These are phyloP conservation scores for Vitellaria paradoxa DNA, from an alignment of 179 eudicot genomes.

Conservation along the genomic window DNA sequence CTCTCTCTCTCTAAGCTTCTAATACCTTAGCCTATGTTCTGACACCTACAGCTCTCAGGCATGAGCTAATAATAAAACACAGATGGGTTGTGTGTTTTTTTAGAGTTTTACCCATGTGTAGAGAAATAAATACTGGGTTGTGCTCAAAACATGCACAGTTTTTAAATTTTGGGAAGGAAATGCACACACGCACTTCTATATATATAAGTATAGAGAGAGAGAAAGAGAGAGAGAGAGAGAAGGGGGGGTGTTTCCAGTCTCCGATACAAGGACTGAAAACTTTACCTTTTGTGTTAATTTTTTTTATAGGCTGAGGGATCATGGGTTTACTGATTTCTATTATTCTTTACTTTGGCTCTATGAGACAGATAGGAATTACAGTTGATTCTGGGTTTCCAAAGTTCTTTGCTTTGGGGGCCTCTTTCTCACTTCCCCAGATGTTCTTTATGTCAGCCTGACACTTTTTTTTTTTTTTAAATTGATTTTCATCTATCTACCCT, in stretches of 20 bases:
- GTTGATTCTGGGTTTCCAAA: conserved; percentile 45
- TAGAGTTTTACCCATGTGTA: conserved; percentile 41
- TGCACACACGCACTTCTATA: no score
- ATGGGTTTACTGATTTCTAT: conserved; percentile 17
- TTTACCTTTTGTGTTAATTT: conserved; percentile 43
- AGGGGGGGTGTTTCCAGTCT: conserved; percentile 56
- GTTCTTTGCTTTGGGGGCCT: conserved; percentile 49
- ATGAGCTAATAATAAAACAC: conserved; percentile 18
- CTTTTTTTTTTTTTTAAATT: conserved; percentile 2
- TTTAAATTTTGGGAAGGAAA: conserved; percentile 21
- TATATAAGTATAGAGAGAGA: conserved; percentile 20
- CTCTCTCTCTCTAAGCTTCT: conserved; percentile 22
- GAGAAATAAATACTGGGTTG: conserved; percentile 31
- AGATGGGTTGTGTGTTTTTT: conserved; percentile 22
- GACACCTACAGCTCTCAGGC: conserved; percentile 20
- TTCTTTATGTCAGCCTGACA: conserved; percentile 52
- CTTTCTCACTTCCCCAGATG: conserved; percentile 77
- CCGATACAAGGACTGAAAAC: conserved; percentile 51
- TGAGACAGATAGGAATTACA: conserved; percentile 42
- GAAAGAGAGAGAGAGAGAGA: conserved; percentile 11
- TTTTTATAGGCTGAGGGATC: conserved; percentile 20
- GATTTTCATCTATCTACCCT: no score
- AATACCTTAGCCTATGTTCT: conserved; percentile 14
- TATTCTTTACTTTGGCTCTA: conserved; percentile 47
- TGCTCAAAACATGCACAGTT: conserved; percentile 39